phyloP scores from a whole-genome alignment of 345 rosid genomes.

The Salix suchowensis region DNA sequence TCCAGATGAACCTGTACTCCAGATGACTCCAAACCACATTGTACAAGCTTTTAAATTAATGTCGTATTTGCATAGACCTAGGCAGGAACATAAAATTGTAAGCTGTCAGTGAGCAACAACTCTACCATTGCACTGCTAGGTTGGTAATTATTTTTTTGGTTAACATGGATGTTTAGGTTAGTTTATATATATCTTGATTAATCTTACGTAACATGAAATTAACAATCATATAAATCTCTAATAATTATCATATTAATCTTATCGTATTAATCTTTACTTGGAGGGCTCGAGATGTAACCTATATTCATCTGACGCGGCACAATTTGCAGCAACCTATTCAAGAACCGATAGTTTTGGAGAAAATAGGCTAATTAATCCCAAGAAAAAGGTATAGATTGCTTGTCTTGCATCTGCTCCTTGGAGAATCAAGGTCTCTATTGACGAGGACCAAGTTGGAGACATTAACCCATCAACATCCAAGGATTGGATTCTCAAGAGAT shows the following conservation, averaged over 20 bases:
- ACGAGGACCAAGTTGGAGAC: neutral
- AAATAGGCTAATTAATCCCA: neutral
- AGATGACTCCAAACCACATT: no score
- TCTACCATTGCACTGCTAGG: neutral
- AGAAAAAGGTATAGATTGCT: neutral
- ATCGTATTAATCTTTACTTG: no score
- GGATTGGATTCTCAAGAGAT: neutral
- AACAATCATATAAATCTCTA: no score
- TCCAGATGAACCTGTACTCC: neutral
- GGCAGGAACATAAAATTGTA: neutral
- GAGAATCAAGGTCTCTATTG: neutral
- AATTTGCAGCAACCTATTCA: no score
- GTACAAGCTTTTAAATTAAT: no score
- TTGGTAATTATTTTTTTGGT: neutral
- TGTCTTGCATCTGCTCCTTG: neutral
- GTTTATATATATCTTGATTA: accelerated
- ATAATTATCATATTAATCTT: no score
- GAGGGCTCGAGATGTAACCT: no score
- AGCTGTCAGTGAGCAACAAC: neutral
- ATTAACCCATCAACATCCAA: neutral
- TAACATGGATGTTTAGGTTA: no score
- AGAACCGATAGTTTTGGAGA: neutral
- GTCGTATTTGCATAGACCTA: neutral
- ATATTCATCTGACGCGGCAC: no score
- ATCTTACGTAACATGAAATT: accelerated